phyloP scores from a whole-genome alignment of 768 basidiomycete species.

The Mycena rebaudengoi region DNA sequence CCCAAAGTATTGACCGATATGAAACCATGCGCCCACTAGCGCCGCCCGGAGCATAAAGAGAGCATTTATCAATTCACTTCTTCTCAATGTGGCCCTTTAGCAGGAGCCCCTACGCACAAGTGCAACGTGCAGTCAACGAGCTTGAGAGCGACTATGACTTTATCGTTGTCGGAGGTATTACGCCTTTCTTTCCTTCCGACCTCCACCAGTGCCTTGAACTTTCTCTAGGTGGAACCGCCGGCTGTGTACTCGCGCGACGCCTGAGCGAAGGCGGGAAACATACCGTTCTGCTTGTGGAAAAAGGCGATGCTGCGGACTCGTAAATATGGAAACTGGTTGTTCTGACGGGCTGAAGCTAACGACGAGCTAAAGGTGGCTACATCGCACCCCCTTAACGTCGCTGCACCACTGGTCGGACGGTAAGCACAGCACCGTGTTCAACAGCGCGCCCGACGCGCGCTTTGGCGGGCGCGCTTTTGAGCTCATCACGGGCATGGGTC shows the following conservation, averaged over 20 bases:
- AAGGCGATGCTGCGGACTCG: conserved; percentile 33
- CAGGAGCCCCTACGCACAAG: background rate
- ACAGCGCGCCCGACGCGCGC: conserved; percentile 16
- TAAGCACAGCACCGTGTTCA: conserved; percentile 26
- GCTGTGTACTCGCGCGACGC: conserved; percentile 39
- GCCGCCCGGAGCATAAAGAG: too few species aligned
- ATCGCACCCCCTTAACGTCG: conserved; percentile 42
- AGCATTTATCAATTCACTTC: too few species aligned
- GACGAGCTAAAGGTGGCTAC: conserved; percentile 25
- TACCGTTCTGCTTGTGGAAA: conserved; percentile 41
- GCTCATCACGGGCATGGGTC: conserved; percentile 36
- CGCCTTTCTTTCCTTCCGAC: background rate
- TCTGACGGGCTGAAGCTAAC: background rate
- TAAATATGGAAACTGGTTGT: background rate
- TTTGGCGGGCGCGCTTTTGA: conserved; percentile 13
- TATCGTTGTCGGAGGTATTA: conserved; percentile 3
- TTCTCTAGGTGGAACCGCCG: conserved; percentile 38
- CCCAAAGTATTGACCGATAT: too few species aligned
- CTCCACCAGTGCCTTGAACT: background rate
- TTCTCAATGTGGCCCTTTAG: conserved; percentile 12
- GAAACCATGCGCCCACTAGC: too few species aligned
- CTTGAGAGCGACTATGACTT: conserved; percentile 9
- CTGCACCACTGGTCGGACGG: conserved; percentile 34
- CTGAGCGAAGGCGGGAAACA: conserved; percentile 35
- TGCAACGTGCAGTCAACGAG: background rate